Percentiles rank a stretch among this genome's conserved stretches.
phyloP scores from a whole-genome alignment of 495 filamentous ascomycete genomes.

The Talaromyces borbonicus region DNA sequence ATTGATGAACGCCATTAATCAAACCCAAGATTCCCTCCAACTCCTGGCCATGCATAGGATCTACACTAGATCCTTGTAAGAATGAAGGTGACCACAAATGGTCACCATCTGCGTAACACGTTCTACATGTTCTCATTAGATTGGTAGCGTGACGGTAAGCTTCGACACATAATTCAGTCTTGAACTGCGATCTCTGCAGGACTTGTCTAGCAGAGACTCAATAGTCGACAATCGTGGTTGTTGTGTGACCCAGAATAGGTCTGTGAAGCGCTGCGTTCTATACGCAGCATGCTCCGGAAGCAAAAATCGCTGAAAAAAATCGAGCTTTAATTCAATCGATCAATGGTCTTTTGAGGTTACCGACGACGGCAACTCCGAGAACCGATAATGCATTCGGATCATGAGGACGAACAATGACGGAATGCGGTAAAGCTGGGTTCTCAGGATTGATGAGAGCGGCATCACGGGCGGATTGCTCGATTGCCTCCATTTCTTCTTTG shows the following conservation, averaged over 20 bases:
- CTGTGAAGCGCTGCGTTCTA: neutral
- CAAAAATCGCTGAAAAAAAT: too few species aligned
- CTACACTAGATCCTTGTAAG: neutral
- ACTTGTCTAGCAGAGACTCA: too few species aligned
- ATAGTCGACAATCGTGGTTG: too few species aligned
- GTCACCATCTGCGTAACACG: neutral
- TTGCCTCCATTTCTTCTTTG: constrained; percentile 97
- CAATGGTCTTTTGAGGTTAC: constrained; percentile 73
- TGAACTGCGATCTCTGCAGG: neutral
- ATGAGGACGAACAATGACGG: constrained; percentile 65
- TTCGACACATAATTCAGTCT: too few species aligned
- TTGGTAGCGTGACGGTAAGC: too few species aligned
- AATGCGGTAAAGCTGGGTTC: constrained; percentile 79
- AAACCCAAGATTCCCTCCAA: constrained; percentile 5
- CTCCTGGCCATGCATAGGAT: constrained; percentile 6
- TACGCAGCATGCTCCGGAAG: too few species aligned
- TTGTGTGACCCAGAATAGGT: too few species aligned
- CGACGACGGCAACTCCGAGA: constrained; percentile 77
- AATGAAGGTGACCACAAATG: neutral
- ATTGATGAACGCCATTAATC: neutral
- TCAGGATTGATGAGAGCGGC: constrained; percentile 76
- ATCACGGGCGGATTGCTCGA: constrained; percentile 89
- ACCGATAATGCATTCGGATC: constrained; percentile 68
- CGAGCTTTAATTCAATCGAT: constrained; percentile 55
- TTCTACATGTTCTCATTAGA: neutral